Conservation (phyloP, 2,329 filamentous ascomycete genomes). For the Fusarium nanum region DNA sequence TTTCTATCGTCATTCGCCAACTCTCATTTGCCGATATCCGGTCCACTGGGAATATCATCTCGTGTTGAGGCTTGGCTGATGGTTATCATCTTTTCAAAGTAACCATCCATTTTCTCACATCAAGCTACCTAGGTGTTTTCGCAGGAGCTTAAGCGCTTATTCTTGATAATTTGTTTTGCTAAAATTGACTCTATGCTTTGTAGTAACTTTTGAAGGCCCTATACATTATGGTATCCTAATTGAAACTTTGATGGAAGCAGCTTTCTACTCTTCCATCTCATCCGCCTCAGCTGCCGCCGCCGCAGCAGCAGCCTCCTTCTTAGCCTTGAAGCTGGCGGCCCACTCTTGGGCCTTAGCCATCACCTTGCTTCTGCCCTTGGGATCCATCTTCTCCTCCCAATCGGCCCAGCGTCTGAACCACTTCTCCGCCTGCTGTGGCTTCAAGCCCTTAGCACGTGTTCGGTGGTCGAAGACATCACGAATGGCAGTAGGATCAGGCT, state of each 20-base stretch:
- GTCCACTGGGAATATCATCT: slow-evolving; percentile 12
- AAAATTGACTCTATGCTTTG: slow-evolving; percentile 31
- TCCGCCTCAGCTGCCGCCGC: slow-evolving; percentile 47
- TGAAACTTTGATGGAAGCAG: slow-evolving; percentile 18
- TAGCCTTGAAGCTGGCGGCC: slow-evolving; percentile 65
- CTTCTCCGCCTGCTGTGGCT: slow-evolving; percentile 83
- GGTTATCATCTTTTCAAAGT: background rate
- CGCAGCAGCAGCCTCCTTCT: slow-evolving; percentile 54
- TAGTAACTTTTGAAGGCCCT: slow-evolving; percentile 42
- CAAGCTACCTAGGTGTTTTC: background rate
- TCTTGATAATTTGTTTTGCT: slow-evolving; percentile 7
- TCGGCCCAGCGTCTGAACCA: slow-evolving; percentile 94
- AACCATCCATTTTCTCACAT: background rate
- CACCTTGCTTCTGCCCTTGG: slow-evolving; percentile 75
- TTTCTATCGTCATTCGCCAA: slow-evolving; percentile 9
- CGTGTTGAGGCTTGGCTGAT: slow-evolving; percentile 27
- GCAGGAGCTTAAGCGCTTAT: background rate
- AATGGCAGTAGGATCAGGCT: slow-evolving; percentile 66
- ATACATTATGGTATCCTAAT: slow-evolving; percentile 44
- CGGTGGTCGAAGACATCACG: slow-evolving; percentile 87
- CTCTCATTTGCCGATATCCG: slow-evolving; percentile 15
- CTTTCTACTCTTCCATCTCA: slow-evolving; percentile 51
- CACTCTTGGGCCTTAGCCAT: slow-evolving; percentile 78
- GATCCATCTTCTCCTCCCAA: slow-evolving; percentile 82
- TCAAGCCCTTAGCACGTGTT: slow-evolving; percentile 74